Conservation (phyloP, 495 filamentous ascomycete genomes). For the Neurospora intermedia region DNA sequence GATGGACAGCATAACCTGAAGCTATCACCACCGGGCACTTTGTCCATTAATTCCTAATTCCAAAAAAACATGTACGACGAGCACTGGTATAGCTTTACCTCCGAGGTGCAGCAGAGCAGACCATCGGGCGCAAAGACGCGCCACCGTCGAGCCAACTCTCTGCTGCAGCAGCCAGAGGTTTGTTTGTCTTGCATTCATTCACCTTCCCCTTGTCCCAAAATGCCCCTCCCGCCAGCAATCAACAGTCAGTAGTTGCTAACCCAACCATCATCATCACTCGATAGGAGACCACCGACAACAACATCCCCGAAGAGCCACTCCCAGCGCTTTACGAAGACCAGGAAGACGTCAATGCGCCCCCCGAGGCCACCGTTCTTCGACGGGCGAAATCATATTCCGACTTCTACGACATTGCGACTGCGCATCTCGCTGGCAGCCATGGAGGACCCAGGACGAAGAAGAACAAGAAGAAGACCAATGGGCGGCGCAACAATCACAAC, state of each 20-base stretch:
- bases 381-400: conserved; percentile 70
- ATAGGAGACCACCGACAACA: conserved; percentile 28
- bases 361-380: conserved; percentile 48
- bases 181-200: conserved; percentile 6
- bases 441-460: conserved; percentile 31
- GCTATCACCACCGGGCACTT: not conserved
- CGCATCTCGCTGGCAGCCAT: conserved; percentile 40
- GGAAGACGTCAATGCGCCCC: conserved; percentile 41
- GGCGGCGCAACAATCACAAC: conserved; percentile 23
- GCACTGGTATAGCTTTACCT: conserved; percentile 54
- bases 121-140: conserved; percentile 27
- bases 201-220: not conserved
- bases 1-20: not conserved
- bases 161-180: conserved; percentile 62
- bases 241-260: not conserved
- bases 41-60: not conserved
- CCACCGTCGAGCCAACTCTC: conserved; percentile 50
- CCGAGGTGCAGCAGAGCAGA: conserved; percentile 34
- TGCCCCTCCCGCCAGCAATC: too few species aligned
- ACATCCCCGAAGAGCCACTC: conserved; percentile 28
- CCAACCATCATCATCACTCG: conserved; percentile 10
- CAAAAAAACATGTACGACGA: conserved; percentile 56
- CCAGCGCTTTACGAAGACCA: conserved; percentile 41
- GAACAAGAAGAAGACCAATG: conserved; percentile 30
- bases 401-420: conserved; percentile 53